Percentiles rank a stretch among this genome's conserved stretches.
phyloP scores from a whole-genome alignment of 78 protist genomes.

The Dictyostelium capitatum region DNA sequence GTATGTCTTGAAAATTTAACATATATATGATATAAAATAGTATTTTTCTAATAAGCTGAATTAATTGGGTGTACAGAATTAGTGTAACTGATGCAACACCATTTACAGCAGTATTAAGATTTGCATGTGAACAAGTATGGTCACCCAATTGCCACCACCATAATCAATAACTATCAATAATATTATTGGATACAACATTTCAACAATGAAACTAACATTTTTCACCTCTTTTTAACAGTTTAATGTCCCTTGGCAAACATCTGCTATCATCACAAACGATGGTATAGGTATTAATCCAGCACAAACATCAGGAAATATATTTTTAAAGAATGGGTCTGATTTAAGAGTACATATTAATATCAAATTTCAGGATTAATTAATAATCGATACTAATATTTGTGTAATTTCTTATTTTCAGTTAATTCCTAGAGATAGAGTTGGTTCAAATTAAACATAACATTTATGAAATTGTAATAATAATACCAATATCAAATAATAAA shows the following conservation, averaged over 20 bases:
- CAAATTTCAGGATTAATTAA: too few species aligned
- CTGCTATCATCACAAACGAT: slow-evolving; percentile 93
- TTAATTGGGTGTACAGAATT: too few species aligned
- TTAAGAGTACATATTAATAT: slow-evolving; percentile 81
- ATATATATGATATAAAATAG: too few species aligned
- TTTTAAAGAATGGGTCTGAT: slow-evolving; percentile 93
- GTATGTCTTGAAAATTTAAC: too few species aligned
- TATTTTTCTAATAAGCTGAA: too few species aligned
- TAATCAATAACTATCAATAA: not conserved
- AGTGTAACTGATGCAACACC: slow-evolving; percentile 95
- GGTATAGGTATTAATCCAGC: slow-evolving; percentile 96
- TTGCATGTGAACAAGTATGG: slow-evolving; percentile 93
- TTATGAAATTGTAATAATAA: too few species aligned
- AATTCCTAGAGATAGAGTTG: slow-evolving; percentile 93
- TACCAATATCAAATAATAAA: too few species aligned
- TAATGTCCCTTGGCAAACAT: slow-evolving; percentile 80
- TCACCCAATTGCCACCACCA: too few species aligned
- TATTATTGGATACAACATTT: not conserved
- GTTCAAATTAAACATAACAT: not conserved
- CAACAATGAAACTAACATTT: not conserved
- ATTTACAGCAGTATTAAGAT: slow-evolving; percentile 94
- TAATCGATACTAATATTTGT: not conserved
- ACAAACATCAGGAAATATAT: slow-evolving; percentile 92
- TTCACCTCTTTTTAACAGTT: slow-evolving; percentile 68
- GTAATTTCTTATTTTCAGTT: not conserved